phyloP scores from a whole-genome alignment of 75 land plant genomes.

The Azolla pinnata region DNA sequence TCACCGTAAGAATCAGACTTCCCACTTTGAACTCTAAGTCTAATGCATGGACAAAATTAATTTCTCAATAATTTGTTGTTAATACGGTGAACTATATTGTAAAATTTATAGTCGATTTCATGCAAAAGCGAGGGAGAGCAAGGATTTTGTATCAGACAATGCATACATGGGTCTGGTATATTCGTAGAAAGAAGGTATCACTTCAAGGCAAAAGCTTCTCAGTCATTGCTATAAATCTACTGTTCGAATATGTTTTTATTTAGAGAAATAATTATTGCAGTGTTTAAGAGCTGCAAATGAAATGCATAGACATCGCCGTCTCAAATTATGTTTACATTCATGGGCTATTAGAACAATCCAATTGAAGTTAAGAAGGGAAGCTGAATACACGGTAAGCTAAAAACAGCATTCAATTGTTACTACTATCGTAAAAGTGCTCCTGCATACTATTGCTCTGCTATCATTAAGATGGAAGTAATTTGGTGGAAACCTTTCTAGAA shows the following conservation, averaged over 20 bases:
- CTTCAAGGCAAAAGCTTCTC: not conserved
- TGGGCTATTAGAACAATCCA: not conserved
- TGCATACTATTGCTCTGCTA: too few species aligned
- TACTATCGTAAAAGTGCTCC: too few species aligned
- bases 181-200: conserved; percentile 3
- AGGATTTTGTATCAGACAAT: not conserved
- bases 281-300: conserved; percentile 5
- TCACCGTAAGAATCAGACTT: not conserved
- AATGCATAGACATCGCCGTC: conserved; percentile 3
- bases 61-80: not conserved
- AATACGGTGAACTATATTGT: not conserved
- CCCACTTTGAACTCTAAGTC: not conserved
- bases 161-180: not conserved
- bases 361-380: not conserved
- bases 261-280: not conserved
- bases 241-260: not conserved
- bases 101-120: not conserved
- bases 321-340: not conserved
- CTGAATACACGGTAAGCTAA: not conserved
- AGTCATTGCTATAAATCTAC: not conserved
- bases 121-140: not conserved
- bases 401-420: too few species aligned
- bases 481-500: too few species aligned
- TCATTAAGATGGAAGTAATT: too few species aligned
- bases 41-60: not conserved